Evolutionary conservation across 2,329 filamentous ascomycete genomes (phyloP).

Genomic region (Alternaria rosae): DNA sequence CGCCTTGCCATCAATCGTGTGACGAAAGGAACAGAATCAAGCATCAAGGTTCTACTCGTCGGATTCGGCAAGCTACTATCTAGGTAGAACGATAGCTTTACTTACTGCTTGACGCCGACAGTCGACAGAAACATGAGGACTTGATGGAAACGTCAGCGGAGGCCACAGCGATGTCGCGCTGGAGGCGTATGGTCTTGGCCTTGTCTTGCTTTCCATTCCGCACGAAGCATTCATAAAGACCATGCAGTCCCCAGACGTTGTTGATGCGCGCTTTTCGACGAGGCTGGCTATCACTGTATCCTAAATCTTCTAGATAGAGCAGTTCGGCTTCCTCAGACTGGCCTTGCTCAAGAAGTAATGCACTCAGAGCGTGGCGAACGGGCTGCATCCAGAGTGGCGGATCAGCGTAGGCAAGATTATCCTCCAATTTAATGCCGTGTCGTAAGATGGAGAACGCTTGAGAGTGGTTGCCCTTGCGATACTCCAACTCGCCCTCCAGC

Average conservation of each 20-base stretch:
- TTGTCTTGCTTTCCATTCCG: neutral
- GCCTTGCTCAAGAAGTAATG: constrained; percentile 6
- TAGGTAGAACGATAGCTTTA: neutral
- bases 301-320: constrained; percentile 2
- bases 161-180: neutral
- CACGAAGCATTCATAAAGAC: constrained; percentile 4
- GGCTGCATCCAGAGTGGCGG: constrained; percentile 11
- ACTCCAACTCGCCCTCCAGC: constrained; percentile 7
- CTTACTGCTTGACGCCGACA: neutral
- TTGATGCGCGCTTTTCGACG: constrained; percentile 4
- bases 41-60: neutral
- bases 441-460: neutral
- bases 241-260: constrained; percentile 7
- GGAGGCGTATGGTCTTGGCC: neutral
- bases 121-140: neutral
- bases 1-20: neutral
- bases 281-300: neutral
- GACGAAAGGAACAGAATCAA: neutral
- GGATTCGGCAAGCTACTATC: neutral
- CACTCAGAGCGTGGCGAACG: constrained; percentile 9
- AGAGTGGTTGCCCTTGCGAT: neutral
- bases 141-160: neutral
- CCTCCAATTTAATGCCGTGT: constrained; percentile 1
- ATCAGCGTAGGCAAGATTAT: neutral
- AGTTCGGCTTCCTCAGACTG: neutral